These are phyloP conservation scores for Hebeloma cylindrosporum DNA, from an alignment of 768 basidiomycete genomes.

Conservation along the genomic window DNA sequence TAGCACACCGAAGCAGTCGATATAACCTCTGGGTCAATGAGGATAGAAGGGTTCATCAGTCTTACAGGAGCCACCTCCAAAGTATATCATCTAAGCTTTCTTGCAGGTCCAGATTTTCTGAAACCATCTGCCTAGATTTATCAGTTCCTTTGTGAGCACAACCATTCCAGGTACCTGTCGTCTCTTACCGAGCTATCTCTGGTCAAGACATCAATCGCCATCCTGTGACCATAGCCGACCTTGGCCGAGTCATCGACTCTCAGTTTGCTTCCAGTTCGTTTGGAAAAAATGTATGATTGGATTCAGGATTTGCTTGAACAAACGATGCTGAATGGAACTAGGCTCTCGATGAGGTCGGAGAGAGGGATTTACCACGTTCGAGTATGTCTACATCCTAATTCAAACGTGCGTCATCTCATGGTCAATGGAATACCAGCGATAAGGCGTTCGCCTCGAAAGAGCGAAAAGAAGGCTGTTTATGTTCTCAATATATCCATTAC, in stretches of 20 bases:
- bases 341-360: conserved; percentile 70
- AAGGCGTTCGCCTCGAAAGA: conserved; percentile 76
- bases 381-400: conserved; percentile 31
- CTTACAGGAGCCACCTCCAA: conserved; percentile 73
- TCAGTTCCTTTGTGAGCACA: conserved; percentile 78
- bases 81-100: conserved; percentile 35
- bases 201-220: conserved; percentile 76
- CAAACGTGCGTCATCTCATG: conserved; percentile 12
- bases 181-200: conserved; percentile 2
- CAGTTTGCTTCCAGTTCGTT: conserved; percentile 71
- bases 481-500: conserved; percentile 76
- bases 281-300: conserved; percentile 59
- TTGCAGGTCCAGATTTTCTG: conserved; percentile 8
- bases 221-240: conserved; percentile 60
- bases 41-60: conserved; percentile 82
- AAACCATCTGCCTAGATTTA: conserved; percentile 51
- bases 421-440: conserved; percentile 37
- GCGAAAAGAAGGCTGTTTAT: conserved; percentile 79
- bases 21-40: conserved; percentile 46
- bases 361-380: conserved; percentile 43
- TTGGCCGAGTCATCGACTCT: conserved; percentile 68
- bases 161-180: conserved; percentile 10
- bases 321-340: conserved; percentile 24
- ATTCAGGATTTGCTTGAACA: conserved; percentile 3
- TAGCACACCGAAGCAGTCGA: conserved; percentile 73